Evolutionary conservation across 164 flowering plant genomes (phyloP), one percentile per base, ranked within the genome.

Genomic region (Nelumbo lutea): DNA sequence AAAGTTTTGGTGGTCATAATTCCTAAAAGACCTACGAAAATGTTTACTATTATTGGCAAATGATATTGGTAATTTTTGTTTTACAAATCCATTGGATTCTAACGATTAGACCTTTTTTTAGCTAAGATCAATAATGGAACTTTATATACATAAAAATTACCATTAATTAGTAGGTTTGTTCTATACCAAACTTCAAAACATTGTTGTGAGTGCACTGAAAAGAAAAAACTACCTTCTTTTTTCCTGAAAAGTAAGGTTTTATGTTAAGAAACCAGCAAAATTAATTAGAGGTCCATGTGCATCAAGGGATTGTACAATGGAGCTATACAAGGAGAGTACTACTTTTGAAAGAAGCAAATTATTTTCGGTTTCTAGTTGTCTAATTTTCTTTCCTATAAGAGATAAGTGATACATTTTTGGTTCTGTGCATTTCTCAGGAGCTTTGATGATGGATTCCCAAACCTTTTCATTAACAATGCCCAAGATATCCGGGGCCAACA

Each of bases 361-460:
- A 43, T 1, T 51, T 48, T 7, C 40, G 13, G 7, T 7, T 4
- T 8, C 11, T 59, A 38, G 6, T 50, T 65, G 5, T n/a, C 41
- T n/a, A 41, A 3, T 14, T 10, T 59, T 61, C n/a, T 27, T 27
- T 27, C 27, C 27, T 27, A 0, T 1, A 59, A 15, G 11, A 48
- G 69, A 65, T 41, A 46, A 69, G n/a, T 69, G 57, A 61, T 65
- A 11, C 50, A 59, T 27, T 27, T 27, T 27, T 27, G 27, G 50
- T 6, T 59, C 38, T 53, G 47, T 70, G 52, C 50, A 58, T 74
- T 8, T 79, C 13, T 65, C 93, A 95, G 98, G 96, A 89, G 84
- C 76, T 92, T 92, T 76, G 90, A 75, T 71, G 99, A 95, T 76
- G 97, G 99, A 51, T 95, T 92, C 74, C 99, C 99, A 55, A 95